phyloP scores from a whole-genome alignment of 306 rosid species.

The Cucurbita maxima region DNA sequence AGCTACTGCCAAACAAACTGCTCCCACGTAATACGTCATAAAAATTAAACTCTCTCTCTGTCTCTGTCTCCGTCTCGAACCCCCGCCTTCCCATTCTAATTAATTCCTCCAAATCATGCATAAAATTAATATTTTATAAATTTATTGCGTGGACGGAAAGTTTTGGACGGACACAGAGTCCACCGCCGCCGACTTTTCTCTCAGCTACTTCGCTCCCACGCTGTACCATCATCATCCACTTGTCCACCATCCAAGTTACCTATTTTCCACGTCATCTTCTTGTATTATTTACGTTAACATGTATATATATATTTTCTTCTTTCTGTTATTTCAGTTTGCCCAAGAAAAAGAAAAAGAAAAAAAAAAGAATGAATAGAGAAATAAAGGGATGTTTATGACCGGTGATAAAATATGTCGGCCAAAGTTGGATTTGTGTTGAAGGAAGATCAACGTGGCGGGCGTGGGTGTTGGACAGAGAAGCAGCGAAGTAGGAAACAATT shows the following conservation, averaged over 20 bases:
- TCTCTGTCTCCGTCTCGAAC: too few species aligned
- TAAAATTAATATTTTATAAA: background rate
- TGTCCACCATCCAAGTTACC: slow-evolving; percentile 10
- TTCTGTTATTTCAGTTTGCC: slow-evolving; percentile 16
- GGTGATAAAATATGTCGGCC: slow-evolving; percentile 82
- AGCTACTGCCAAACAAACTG: background rate
- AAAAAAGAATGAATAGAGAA: background rate
- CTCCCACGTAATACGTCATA: background rate
- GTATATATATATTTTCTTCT: background rate
- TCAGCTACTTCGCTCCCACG: slow-evolving; percentile 28
- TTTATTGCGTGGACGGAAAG: slow-evolving; percentile 48
- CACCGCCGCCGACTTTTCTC: slow-evolving; percentile 5
- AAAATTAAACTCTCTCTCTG: too few species aligned
- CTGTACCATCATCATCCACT: slow-evolving; percentile 16
- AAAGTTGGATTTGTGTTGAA: slow-evolving; percentile 55
- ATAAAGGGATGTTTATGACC: slow-evolving; percentile 5
- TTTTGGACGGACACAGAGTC: background rate
- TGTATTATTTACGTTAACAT: background rate
- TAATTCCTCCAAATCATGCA: too few species aligned
- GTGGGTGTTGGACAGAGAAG: slow-evolving; percentile 44
- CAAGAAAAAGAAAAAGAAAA: background rate
- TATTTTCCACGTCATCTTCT: background rate
- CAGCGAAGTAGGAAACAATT: slow-evolving; percentile 66
- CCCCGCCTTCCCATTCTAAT: too few species aligned
- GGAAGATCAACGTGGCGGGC: slow-evolving; percentile 87